A percentile compares a stretch with the other conserved stretches of the same genome.
These are phyloP conservation scores for Alternaria dauci DNA, from an alignment of 2,329 filamentous ascomycete genomes.

Conservation along the genomic window DNA sequence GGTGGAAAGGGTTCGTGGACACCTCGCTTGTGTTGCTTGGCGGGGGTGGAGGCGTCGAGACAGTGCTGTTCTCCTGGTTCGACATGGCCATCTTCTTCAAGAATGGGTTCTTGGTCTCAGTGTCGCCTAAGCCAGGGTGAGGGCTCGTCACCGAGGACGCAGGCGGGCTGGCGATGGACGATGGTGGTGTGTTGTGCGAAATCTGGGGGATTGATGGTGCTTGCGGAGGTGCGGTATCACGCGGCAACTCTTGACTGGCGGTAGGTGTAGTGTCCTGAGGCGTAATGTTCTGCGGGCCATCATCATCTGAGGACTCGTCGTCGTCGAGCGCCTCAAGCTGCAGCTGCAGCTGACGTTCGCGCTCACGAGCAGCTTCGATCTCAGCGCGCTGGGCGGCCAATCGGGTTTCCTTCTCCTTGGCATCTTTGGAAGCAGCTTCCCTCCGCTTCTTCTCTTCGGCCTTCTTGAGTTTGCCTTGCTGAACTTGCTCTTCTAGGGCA, in stretches of 20 bases:
- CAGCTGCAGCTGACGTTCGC: conserved; percentile 86
- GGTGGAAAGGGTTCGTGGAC: conserved; percentile 92
- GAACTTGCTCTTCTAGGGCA: conserved; percentile 92
- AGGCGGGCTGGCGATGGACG: conserved; percentile 55
- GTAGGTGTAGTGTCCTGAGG: conserved; percentile 68
- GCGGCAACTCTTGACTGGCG: conserved; percentile 63
- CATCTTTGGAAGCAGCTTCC: conserved; percentile 85
- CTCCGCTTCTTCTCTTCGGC: conserved; percentile 94
- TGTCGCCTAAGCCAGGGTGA: conserved; percentile 64
- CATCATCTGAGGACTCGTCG: conserved; percentile 73
- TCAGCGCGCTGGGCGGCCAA: conserved; percentile 87
- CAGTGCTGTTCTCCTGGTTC: conserved; percentile 60
- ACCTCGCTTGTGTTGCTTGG: conserved; percentile 58
- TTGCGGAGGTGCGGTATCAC: conserved; percentile 56
- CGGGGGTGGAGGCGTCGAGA: conserved; percentile 52
- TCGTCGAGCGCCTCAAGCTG: conserved; percentile 84
- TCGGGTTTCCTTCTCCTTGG: conserved; percentile 86
- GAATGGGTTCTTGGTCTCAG: conserved; percentile 93
- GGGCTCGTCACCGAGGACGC: conserved; percentile 61
- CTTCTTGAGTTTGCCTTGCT: conserved; percentile 92
- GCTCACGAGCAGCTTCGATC: conserved; percentile 88
- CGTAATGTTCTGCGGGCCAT: conserved; percentile 75
- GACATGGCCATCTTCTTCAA: conserved; percentile 85
- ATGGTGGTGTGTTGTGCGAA: conserved; percentile 57
- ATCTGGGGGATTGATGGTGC: conserved; percentile 53